Conservation (phyloP, 345 rosid species). For the Eucalyptus camaldulensis region DNA sequence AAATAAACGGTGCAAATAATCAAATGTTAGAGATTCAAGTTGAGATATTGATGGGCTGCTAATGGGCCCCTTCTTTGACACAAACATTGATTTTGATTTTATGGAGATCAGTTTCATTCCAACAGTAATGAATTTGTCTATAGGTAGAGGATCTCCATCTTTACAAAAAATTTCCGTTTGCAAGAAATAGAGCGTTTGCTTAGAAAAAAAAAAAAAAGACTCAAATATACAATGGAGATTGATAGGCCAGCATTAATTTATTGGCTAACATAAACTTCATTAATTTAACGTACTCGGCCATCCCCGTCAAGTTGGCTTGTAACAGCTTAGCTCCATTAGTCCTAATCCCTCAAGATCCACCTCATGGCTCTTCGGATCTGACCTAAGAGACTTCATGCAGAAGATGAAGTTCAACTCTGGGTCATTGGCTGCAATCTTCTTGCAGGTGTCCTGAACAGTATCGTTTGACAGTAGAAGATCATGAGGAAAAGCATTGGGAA, state of each 20-base stretch:
- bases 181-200: not conserved
- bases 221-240: not conserved
- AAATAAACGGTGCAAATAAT: not conserved
- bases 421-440: not conserved
- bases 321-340: not conserved
- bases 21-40: not conserved
- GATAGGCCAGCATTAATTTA: not conserved
- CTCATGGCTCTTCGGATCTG: not conserved
- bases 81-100: not conserved
- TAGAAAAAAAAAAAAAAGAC: not conserved
- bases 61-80: not conserved
- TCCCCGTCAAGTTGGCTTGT: not conserved
- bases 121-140: not conserved
- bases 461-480: too few relatives aligned
- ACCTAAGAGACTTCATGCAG: not conserved
- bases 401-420: not conserved
- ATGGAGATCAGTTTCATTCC: not conserved
- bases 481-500: not conserved
- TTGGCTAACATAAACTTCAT: not conserved
- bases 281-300: not conserved
- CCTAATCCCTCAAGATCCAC: not conserved
- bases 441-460: not conserved
- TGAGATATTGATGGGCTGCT: not conserved
- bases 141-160: not conserved
- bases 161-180: not conserved